Conservation (phyloP, 441 rosid genomes). For the Eruca vesicaria region DNA sequence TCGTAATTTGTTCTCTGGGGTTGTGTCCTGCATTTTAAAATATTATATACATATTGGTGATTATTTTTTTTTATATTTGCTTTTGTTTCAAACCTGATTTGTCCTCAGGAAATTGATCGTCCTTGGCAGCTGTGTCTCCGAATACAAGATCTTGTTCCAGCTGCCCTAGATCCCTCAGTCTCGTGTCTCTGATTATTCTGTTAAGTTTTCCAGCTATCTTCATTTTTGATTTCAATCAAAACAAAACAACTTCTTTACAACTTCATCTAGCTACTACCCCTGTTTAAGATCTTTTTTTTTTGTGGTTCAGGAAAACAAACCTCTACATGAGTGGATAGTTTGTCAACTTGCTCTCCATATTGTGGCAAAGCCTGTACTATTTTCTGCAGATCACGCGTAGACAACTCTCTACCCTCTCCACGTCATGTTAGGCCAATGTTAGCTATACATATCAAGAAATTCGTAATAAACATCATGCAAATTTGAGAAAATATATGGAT, state of each 20-base stretch:
- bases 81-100: constrained; percentile 40
- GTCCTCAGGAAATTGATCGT: constrained; percentile 60
- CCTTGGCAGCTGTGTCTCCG: constrained; percentile 73
- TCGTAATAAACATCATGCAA: no score
- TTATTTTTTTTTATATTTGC: background rate
- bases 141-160: constrained; percentile 82
- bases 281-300: background rate
- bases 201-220: constrained; percentile 75
- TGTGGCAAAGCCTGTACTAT: no score
- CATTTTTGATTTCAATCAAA: background rate
- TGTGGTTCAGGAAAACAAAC: constrained; percentile 38
- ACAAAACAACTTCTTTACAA: background rate
- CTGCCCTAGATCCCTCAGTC: constrained; percentile 71
- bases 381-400: constrained; percentile 74
- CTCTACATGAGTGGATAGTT: no score
- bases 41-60: background rate
- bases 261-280: no score
- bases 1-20: constrained; percentile 65
- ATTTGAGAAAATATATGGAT: no score
- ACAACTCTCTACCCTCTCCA: constrained; percentile 66
- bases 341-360: no score
- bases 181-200: constrained; percentile 48
- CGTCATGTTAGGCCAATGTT: constrained; percentile 16
- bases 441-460: background rate
- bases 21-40: constrained; percentile 46